Evolutionary conservation across 257 asterid genomes (phyloP).

Genomic region (Solanum ahanhuiri): DNA sequence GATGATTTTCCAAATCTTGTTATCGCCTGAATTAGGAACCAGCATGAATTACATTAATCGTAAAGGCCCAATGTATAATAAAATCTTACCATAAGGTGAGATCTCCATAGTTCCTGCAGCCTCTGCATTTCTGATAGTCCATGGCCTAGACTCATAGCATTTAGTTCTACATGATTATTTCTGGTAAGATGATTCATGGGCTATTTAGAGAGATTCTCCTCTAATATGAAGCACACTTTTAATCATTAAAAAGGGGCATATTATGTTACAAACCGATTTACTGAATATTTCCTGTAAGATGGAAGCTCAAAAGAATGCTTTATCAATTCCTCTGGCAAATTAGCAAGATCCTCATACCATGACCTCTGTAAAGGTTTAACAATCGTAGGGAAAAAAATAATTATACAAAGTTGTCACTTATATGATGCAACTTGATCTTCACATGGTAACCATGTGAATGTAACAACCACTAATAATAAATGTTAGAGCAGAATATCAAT

Average conservation of each 20-base stretch:
- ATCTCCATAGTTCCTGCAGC: conserved; percentile 55
- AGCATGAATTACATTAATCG: background rate
- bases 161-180: conserved; percentile 20
- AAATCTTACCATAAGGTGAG: conserved; percentile 51
- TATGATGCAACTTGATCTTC: background rate
- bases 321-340: conserved; percentile 24
- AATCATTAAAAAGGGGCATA: background rate
- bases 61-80: background rate
- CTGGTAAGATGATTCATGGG: conserved; percentile 20
- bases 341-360: conserved; percentile 22
- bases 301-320: conserved; percentile 48
- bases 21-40: background rate
- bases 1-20: background rate
- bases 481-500: background rate
- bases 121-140: conserved; percentile 54
- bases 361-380: conserved; percentile 34
- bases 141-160: conserved; percentile 18
- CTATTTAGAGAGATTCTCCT: conserved; percentile 12
- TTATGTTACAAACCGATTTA: background rate
- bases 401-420: background rate
- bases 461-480: background rate
- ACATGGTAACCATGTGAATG: background rate
- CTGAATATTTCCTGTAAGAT: conserved; percentile 34
- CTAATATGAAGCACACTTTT: background rate
- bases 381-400: background rate